phyloP scores from a whole-genome alignment of 2,329 filamentous ascomycete genomes.

The Fusarium pseudoanthophilum region DNA sequence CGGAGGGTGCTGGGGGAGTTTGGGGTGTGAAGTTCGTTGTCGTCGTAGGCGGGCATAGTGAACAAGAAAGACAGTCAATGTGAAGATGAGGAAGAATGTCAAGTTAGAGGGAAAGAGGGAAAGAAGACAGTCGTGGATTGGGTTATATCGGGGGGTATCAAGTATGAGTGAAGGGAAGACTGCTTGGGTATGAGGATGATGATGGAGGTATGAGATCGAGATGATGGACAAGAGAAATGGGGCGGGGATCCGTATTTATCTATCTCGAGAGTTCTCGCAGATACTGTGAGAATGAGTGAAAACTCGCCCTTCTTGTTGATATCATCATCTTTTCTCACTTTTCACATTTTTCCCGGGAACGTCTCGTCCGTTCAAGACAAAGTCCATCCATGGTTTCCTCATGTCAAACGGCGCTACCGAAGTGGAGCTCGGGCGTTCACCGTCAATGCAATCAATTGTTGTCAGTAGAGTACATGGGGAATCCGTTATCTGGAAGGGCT shows the following conservation, averaged over 20 bases:
- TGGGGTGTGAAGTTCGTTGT: conserved; percentile 58
- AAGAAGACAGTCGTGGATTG: conserved; percentile 7
- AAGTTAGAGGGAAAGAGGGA: conserved; percentile 20
- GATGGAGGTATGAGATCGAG: conserved; percentile 14
- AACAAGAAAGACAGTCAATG: not conserved
- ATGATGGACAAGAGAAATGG: conserved; percentile 20
- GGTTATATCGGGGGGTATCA: conserved; percentile 30
- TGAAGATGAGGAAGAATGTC: not conserved
- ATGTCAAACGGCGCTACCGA: conserved; percentile 34
- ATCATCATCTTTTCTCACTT: conserved; percentile 25
- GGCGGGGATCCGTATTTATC: conserved; percentile 37
- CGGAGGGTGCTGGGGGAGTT: conserved; percentile 33
- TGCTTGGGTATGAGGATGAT: conserved; percentile 11
- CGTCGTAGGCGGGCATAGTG: conserved; percentile 70
- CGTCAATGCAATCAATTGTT: conserved; percentile 27
- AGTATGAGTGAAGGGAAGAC: conserved; percentile 28
- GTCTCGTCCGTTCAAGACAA: conserved; percentile 3
- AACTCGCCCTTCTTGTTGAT: conserved; percentile 36
- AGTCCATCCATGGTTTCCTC: conserved; percentile 1
- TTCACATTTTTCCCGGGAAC: not conserved
- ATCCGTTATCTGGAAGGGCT: conserved; percentile 27
- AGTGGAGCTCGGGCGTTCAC: conserved; percentile 35
- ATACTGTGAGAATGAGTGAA: conserved; percentile 10
- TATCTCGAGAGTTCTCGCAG: conserved; percentile 4
- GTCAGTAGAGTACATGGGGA: not conserved